Evolutionary conservation across 371 early-diverging fungal species (phyloP), one percentile per base, ranked within the genome.

Genomic region (Capniomyces stellatus): DNA sequence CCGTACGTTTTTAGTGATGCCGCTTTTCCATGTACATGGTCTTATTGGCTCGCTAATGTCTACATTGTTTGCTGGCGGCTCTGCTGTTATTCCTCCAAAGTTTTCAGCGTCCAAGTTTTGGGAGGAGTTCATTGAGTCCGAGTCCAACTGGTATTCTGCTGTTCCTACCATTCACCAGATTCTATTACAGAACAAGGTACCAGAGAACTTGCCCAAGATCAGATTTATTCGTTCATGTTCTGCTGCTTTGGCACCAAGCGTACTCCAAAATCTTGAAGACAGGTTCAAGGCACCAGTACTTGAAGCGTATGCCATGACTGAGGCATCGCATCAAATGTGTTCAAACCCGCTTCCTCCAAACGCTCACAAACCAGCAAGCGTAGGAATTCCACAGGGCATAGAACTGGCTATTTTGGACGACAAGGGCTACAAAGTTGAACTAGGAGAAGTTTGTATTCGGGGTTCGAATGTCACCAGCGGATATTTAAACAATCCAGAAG

Each of bases 231-330:
- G 89, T 28, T 83, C 84, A 15, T 89, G 89, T 59, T 84, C 85
- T 10, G 76, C 89, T 1, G 76, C 83, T 40, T 66, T 90, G 29
- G 84, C 88, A 6, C 87, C 88, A n/a, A 61, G 74, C 0, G 79
- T 82, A 2, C 70, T 86, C 43, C 60, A 75, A 23, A 73, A 80
- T 10, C 66, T 91, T 1, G 87, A 89, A 64, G 41, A 73, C 41
- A 61, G 63, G 13, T 81, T 85, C 60, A 63, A 75, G 24, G 89
- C 82, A 0, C 89, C 90, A 18, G 87, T 88, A 1, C 65, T 87
- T 46, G 86, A 85, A 63, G 87, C 91, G 0, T 90, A 90, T 59
- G 89, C 90, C 12, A 89, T 91, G 90, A 87, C 90, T 1, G 92
- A 91, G 66, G 86, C 89, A 0, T 70, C 88, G 21, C 92, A 91